phyloP scores from a whole-genome alignment of 2,329 filamentous ascomycete genomes.

The Proliferodiscus dingleyae region DNA sequence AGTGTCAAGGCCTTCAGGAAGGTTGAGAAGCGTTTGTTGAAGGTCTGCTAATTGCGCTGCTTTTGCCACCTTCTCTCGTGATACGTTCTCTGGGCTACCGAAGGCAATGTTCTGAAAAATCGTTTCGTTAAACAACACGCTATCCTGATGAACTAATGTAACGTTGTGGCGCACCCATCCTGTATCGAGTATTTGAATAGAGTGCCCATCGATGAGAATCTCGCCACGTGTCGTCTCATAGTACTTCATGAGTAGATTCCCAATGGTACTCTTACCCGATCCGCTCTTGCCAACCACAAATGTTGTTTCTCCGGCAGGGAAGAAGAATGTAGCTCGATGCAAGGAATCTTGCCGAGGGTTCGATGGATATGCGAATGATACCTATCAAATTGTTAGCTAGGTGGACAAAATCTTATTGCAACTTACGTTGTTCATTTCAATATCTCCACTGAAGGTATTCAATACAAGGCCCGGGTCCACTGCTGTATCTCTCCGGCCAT shows the following conservation, averaged over 20 bases:
- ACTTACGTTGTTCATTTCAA: constrained; percentile 64
- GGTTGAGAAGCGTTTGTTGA: constrained; percentile 56
- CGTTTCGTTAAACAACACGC: constrained; percentile 74
- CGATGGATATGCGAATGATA: constrained; percentile 78
- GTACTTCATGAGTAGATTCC: constrained; percentile 72
- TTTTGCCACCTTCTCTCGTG: constrained; percentile 49
- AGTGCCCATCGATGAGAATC: constrained; percentile 63
- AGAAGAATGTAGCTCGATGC: constrained; percentile 58
- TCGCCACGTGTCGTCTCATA: constrained; percentile 63
- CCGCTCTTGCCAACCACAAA: constrained; percentile 85
- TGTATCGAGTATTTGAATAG: constrained; percentile 57
- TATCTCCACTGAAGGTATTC: constrained; percentile 54
- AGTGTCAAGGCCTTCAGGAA: constrained; percentile 70
- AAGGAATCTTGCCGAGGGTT: constrained; percentile 58
- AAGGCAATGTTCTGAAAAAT: constrained; percentile 75
- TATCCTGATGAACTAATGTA: constrained; percentile 77
- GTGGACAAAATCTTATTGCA: background rate
- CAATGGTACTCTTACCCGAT: constrained; percentile 86
- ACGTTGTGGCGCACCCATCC: constrained; percentile 74
- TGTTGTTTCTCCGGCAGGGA: constrained; percentile 66
- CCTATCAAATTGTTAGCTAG: constrained; percentile 40
- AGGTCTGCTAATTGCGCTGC: constrained; percentile 67
- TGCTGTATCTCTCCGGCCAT: constrained; percentile 23
- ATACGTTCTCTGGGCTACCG: constrained; percentile 52
- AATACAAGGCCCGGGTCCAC: constrained; percentile 34